Evolutionary conservation across 345 rosid species (phyloP).

Genomic region (Arabis hirsuta): DNA sequence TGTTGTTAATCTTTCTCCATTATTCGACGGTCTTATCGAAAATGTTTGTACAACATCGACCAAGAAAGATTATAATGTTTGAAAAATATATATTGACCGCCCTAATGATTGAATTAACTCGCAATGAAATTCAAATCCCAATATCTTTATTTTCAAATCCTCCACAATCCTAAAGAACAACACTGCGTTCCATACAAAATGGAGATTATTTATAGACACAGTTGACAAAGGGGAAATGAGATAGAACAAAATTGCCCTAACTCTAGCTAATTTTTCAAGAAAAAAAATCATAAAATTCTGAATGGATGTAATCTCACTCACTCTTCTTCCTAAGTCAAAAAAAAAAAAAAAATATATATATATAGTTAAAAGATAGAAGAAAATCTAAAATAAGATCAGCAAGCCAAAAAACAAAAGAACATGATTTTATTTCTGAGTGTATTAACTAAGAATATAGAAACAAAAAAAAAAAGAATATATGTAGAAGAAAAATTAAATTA

Average conservation of each 20-base stretch:
- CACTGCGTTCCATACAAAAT: background rate
- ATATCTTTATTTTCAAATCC: background rate
- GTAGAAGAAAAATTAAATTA: background rate
- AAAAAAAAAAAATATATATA: background rate
- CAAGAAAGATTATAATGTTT: background rate
- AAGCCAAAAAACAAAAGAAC: constrained; percentile 21
- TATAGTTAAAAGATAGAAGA: background rate
- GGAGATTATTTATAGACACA: constrained; percentile 15
- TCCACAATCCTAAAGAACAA: constrained; percentile 5
- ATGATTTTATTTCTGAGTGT: constrained; percentile 26
- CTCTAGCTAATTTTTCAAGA: background rate
- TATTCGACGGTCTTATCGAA: no score
- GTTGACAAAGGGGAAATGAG: constrained; percentile 7
- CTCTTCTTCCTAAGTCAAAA: constrained; percentile 11
- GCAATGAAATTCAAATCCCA: background rate
- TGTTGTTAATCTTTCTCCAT: background rate
- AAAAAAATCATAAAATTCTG: background rate
- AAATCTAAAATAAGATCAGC: background rate
- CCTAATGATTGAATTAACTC: background rate
- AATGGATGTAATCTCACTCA: background rate
- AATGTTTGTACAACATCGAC: background rate
- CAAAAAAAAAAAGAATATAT: background rate
- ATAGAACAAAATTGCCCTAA: constrained; percentile 14
- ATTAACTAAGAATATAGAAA: background rate
- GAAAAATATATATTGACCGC: background rate